Base-by-base conservation (phyloP, 2,329 filamentous ascomycete species). In the Fusarium staphyleae region DNA sequence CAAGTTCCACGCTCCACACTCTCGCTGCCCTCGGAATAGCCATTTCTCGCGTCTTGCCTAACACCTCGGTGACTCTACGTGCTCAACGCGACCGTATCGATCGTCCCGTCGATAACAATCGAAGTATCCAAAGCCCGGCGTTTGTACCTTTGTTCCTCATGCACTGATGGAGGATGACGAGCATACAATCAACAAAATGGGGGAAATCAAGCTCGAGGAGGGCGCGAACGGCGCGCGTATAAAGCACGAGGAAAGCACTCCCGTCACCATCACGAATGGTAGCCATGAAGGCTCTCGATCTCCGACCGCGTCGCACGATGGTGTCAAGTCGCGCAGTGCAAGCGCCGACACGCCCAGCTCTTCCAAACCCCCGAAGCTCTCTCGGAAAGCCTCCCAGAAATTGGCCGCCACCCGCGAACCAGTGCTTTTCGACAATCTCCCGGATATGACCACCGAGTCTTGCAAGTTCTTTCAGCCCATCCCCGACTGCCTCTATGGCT, bases 401-500 rank as follows among this genome's bases (percentile, higher is more conserved):
- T 39, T 62, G 72, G 73, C 86, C 42, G 74, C 83, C 52, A 75
- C 81, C 57, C 84, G 85, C 50, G 81, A 87, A 51, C 81, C 87
- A 45, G 80, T 79, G 47, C 78, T 96, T 10, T 96, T 89, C 72
- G 74, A 81, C 66, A 81, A 96, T 72, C 78, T 93, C 24, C 87
- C 90, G 32, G 88, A 97, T 73, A 87, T 86, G 62, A 96, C 91
- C 3, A 75, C 79, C 29, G 90, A 95, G 65, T 90, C 95, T 4
- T 87, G 84, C 64, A 77, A 81, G 19, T 85, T 85, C 12, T 99
- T 99, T 67, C 85, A 91, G 63, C 80, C 93, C 44, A 92, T 99
- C 60, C 78, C 87, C 45, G 85, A 91, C 65, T 98, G 93, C 74
- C 88, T 90, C 28, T 99, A 99, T 75, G 91, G 90, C 47, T 91